Evolutionary conservation across 192 early-diverging fungal species (phyloP).

Genomic region (Podila clonocystis): DNA sequence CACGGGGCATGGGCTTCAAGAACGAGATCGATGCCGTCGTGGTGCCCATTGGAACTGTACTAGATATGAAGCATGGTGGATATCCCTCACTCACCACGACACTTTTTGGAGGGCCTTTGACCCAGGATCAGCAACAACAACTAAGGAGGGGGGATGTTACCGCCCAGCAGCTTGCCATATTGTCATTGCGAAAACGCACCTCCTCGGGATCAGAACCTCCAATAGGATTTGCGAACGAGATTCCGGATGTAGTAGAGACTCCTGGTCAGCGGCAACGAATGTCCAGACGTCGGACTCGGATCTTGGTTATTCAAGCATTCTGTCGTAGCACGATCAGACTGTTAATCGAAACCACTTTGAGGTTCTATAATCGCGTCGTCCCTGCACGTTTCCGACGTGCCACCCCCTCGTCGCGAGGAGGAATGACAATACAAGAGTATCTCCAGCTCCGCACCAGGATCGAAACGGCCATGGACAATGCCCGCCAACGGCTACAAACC

Average conservation of each 20-base stretch:
- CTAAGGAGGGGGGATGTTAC: neutral
- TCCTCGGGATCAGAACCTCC: neutral
- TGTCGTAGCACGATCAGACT: constrained; percentile 28
- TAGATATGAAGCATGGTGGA: constrained; percentile 29
- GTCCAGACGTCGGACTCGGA: constrained; percentile 21
- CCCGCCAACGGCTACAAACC: constrained; percentile 3
- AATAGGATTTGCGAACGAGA: constrained; percentile 38
- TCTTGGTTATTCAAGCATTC: constrained; percentile 40
- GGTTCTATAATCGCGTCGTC: constrained; percentile 20
- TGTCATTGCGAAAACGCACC: neutral
- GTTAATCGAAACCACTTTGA: constrained; percentile 7
- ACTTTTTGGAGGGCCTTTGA: constrained; percentile 2
- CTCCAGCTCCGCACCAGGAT: constrained; percentile 27
- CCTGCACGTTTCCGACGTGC: constrained; percentile 25
- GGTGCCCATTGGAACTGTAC: constrained; percentile 52
- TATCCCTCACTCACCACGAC: neutral
- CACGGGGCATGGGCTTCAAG: constrained; percentile 51
- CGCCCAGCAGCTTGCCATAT: neutral
- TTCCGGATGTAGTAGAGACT: constrained; percentile 29
- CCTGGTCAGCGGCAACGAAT: constrained; percentile 29
- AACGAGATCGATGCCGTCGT: constrained; percentile 55
- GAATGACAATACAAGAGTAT: constrained; percentile 30
- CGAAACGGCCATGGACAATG: constrained; percentile 25
- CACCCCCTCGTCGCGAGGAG: neutral
- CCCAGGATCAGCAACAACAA: neutral